Conservation (phyloP, 164 flowering plant species). For the Tetracentron sinense region DNA sequence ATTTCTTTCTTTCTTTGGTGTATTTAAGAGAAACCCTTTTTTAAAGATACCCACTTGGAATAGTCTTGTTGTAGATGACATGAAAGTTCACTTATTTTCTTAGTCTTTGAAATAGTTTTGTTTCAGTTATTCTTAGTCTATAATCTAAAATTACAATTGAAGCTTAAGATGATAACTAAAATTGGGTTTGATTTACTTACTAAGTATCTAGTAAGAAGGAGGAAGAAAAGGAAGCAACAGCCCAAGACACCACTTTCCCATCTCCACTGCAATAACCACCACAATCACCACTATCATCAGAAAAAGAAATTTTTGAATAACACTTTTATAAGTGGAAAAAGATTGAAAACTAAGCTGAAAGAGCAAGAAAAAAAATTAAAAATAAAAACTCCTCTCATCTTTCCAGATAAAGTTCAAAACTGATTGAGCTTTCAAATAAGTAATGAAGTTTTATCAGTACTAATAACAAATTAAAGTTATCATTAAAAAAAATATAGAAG, state of each 20-base stretch:
- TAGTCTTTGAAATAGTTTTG: background rate
- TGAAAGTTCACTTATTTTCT: too few species aligned
- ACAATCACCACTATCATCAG: background rate
- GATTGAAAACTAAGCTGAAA: background rate
- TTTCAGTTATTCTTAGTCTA: background rate
- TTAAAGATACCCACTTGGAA: too few species aligned
- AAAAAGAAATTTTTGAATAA: too few species aligned
- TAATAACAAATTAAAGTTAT: too few species aligned
- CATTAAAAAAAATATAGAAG: too few species aligned
- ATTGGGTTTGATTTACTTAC: conserved; percentile 27
- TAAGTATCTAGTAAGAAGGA: conserved; percentile 38
- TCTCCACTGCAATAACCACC: conserved; percentile 42
- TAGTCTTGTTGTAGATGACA: too few species aligned
- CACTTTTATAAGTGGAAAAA: too few species aligned
- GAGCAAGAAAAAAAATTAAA: background rate
- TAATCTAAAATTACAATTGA: background rate
- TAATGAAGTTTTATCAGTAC: too few species aligned
- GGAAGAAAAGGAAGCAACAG: conserved; percentile 44
- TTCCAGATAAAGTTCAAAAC: too few species aligned
- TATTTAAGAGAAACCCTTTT: too few species aligned
- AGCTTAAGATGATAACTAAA: background rate
- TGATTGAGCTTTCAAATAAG: too few species aligned
- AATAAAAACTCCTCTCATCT: background rate
- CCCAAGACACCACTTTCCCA: conserved; percentile 55
- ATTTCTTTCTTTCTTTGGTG: too few species aligned